These are phyloP conservation scores for Pythium pyrilobum DNA, from an alignment of 352 stramenopile species.

Conservation along the genomic window DNA sequence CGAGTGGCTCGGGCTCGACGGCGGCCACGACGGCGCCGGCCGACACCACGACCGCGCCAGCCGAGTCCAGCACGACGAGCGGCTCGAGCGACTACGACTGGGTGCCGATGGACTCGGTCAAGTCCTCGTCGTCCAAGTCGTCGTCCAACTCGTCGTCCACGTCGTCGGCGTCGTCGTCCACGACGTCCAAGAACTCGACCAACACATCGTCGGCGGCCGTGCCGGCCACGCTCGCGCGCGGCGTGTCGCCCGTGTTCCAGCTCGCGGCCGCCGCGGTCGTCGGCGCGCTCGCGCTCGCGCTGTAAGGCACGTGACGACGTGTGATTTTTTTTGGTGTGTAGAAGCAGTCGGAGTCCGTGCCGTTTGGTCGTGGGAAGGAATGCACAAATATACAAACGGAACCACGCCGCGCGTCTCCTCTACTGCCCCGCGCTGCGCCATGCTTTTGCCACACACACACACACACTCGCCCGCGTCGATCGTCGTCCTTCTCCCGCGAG, in stretches of 20 bases:
- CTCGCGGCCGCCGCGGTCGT: slow-evolving; percentile 4
- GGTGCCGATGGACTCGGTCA: slow-evolving; percentile 8
- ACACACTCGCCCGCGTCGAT: no score
- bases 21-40: not conserved
- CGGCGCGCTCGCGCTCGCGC: slow-evolving; percentile 2
- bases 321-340: no score
- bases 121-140: not conserved
- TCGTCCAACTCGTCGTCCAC: not conserved
- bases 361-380: no score
- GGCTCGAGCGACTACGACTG: slow-evolving; percentile 11
- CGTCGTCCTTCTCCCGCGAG: no score
- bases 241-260: not conserved
- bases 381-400: no score
- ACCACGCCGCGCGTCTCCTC: no score
- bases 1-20: not conserved
- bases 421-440: no score
- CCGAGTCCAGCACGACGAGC: not conserved
- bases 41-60: not conserved
- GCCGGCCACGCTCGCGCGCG: not conserved
- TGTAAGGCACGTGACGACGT: slow-evolving; percentile 4
- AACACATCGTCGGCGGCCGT: slow-evolving; percentile 9
- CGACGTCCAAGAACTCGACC: slow-evolving; percentile 9
- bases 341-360: no score
- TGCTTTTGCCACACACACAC: no score
- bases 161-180: not conserved